Base-by-base conservation (phyloP, 2,329 filamentous ascomycete genomes). In the Arachnomyces sp. region DNA sequence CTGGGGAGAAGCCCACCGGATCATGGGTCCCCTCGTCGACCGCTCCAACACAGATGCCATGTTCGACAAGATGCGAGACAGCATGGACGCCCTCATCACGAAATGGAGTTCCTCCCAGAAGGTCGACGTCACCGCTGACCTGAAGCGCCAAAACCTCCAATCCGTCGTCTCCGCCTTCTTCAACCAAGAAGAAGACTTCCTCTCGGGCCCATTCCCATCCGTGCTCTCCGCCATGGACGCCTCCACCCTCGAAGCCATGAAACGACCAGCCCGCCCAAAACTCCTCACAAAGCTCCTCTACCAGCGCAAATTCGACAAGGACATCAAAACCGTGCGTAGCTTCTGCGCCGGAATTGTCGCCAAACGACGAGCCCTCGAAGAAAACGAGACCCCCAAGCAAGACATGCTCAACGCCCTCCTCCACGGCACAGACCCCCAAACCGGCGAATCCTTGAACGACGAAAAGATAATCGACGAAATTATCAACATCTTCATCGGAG, bases 381-480 rank as follows among this genome's bases (percentile, higher is more conserved):
- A 5, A 9, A 68, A 77, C 46, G 72, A 74, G 0, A 68, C 67
- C 0, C 67, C 73, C 9, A 70, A 72, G n/a, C 69, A 73, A 12
- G 81, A 84, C 49, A 49, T 83, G 18, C 67, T 84, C 7, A 67
- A 77, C 37, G 71, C 73, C 2, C 65, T 85, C 55, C 56, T 84
- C 43, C 69, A 72, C 40, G 71, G 65, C 9, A 70, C 66, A 31
- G 81, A 85, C 47, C 73, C 76, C 0, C 70, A 80, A 52, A 82
- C 79, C 0, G 77, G 76, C 18, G 65, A 70, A 43, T 61, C 60
- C 2, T 65, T 85, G 47, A 71, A 63, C 3, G 73, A 82, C 3
- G 72, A 73, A 7, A 74, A 76, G 43, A 71, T 83, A 36, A 70
- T 81, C 35, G 77, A 83, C 57, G 81, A 85, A 55, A 77, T 85